phyloP scores from a whole-genome alignment of 345 rosid genomes.

The Euphorbia peplus region DNA sequence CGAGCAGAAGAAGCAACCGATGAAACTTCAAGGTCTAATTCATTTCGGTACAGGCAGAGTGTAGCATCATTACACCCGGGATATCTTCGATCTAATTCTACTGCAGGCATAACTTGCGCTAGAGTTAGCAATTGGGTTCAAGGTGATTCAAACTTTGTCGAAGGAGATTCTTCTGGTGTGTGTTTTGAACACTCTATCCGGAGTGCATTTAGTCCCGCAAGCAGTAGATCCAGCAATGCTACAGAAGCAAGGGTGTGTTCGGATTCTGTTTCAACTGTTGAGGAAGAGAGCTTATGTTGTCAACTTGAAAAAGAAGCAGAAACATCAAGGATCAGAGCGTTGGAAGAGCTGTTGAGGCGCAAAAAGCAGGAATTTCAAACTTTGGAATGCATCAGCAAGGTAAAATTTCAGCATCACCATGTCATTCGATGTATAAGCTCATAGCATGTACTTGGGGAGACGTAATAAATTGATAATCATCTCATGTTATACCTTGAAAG shows the following conservation, averaged over 20 bases:
- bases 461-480: too few species aligned
- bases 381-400: slow-evolving; percentile 50
- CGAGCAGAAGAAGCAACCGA: slow-evolving; percentile 14
- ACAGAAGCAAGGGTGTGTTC: slow-evolving; percentile 33
- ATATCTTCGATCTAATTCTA: slow-evolving; percentile 25
- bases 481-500: too few species aligned
- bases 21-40: slow-evolving; percentile 25
- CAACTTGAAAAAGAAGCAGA: slow-evolving; percentile 34
- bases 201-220: slow-evolving; percentile 26
- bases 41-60: slow-evolving; percentile 20
- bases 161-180: slow-evolving; percentile 18
- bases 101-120: slow-evolving; percentile 14
- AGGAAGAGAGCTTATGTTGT: slow-evolving; percentile 31
- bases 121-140: slow-evolving; percentile 27
- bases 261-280: slow-evolving; percentile 35
- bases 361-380: slow-evolving; percentile 43
- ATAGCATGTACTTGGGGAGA: neutral
- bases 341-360: slow-evolving; percentile 30
- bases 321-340: slow-evolving; percentile 31
- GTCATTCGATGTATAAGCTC: slow-evolving; percentile 3
- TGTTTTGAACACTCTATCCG: slow-evolving; percentile 13
- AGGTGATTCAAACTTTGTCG: slow-evolving; percentile 23
- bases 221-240: slow-evolving; percentile 22
- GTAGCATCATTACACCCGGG: slow-evolving; percentile 15
- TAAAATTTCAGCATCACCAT: slow-evolving; percentile 18